Evolutionary conservation across 2,329 filamentous ascomycete species (phyloP).

Genomic region (Penicillium thymicola): DNA sequence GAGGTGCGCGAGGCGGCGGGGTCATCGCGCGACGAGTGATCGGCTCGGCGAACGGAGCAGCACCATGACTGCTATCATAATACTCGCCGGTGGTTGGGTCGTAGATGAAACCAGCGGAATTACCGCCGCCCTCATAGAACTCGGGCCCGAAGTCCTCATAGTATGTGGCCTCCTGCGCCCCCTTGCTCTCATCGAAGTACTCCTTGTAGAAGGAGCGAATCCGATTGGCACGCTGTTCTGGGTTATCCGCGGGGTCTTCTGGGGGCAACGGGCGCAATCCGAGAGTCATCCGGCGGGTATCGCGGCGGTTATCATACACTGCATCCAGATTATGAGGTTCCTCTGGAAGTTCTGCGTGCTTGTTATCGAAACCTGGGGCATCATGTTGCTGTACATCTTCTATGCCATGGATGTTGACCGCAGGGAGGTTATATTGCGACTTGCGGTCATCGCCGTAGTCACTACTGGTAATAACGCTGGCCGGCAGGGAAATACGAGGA

Average conservation of each 20-base stretch:
- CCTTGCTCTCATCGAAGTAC: conserved; percentile 86
- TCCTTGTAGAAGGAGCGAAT: conserved; percentile 99
- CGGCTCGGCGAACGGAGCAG: conserved; percentile 74
- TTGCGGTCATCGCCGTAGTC: conserved; percentile 56
- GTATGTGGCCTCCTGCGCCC: conserved; percentile 52
- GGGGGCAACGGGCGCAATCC: conserved; percentile 81
- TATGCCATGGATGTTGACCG: conserved; percentile 29
- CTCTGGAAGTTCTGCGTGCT: conserved; percentile 23
- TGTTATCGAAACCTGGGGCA: conserved; percentile 10
- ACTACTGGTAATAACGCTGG: conserved; percentile 52
- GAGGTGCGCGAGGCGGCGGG: conserved; percentile 71
- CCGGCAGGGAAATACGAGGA: conserved; percentile 40
- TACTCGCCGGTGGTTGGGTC: conserved; percentile 46
- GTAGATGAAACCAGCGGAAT: conserved; percentile 50
- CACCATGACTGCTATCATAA: conserved; percentile 20
- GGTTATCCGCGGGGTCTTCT: conserved; percentile 81
- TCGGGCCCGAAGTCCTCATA: conserved; percentile 73
- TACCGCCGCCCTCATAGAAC: conserved; percentile 59
- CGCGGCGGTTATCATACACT: conserved; percentile 32
- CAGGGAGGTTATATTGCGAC: conserved; percentile 44
- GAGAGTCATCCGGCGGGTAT: conserved; percentile 54
- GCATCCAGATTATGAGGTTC: conserved; percentile 24
- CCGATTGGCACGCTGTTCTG: conserved; percentile 89
- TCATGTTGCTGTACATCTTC: conserved; percentile 22
- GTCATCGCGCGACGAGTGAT: conserved; percentile 92